phyloP scores from a whole-genome alignment of 148 eudicot species.

The Rhododendron ovatum region DNA sequence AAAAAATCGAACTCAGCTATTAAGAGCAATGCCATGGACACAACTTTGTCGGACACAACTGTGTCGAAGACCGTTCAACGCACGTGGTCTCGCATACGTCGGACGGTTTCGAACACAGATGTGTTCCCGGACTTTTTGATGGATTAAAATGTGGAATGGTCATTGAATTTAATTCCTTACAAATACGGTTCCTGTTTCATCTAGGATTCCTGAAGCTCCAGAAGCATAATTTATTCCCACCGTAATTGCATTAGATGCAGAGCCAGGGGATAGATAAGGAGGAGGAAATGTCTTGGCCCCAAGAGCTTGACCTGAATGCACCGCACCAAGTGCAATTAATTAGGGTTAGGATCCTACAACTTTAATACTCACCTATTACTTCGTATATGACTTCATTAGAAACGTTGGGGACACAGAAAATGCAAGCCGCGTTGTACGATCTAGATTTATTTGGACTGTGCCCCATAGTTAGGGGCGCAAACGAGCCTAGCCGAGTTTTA shows the following conservation, averaged over 20 bases:
- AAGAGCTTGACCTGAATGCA: conserved; percentile 43
- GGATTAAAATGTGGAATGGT: background rate
- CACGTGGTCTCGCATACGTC: background rate
- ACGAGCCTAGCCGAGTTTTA: background rate
- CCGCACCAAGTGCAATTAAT: background rate
- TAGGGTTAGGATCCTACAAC: background rate
- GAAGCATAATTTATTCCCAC: conserved; percentile 62
- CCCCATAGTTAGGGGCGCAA: background rate
- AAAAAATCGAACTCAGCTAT: background rate
- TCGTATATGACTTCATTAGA: background rate
- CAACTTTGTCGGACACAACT: background rate
- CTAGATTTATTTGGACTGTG: background rate
- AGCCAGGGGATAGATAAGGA: conserved; percentile 47
- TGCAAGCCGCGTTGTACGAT: background rate
- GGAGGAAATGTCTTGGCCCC: conserved; percentile 48
- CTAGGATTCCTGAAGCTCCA: conserved; percentile 62
- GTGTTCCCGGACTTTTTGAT: background rate
- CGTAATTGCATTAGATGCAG: conserved; percentile 20
- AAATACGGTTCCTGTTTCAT: conserved; percentile 48
- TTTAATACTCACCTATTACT: background rate
- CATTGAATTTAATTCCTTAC: conserved; percentile 20
- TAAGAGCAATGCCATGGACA: too few relatives aligned
- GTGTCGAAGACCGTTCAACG: background rate
- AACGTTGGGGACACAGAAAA: background rate
- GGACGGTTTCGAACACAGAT: too few relatives aligned